Percentiles rank a stretch among this genome's conserved stretches.
Evolutionary conservation across 176 grass and related monocot species (phyloP).

Genomic region (Triticum dicoccoides): DNA sequence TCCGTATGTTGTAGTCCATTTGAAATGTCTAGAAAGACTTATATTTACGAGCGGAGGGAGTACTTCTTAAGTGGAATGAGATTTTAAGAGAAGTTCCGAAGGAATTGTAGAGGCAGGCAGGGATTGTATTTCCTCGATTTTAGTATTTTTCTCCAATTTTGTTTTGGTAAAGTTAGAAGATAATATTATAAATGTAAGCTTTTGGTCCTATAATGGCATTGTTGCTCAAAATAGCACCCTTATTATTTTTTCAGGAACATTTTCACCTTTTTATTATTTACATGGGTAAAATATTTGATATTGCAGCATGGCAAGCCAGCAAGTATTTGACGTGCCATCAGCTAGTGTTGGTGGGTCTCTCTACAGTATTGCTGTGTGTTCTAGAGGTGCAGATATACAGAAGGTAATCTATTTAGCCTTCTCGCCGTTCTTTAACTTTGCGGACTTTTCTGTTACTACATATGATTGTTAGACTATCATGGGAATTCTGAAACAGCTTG

Average conservation of each 20-base stretch:
- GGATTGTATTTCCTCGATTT: background rate
- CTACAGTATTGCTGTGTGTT: conserved; percentile 76
- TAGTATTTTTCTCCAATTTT: background rate
- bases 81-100: conserved; percentile 1
- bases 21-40: no score
- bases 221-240: background rate
- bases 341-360: conserved; percentile 72
- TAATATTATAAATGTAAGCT: background rate
- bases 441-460: background rate
- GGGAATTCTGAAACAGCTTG: background rate
- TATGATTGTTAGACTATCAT: background rate
- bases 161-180: background rate
- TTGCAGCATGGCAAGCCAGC: conserved; percentile 81
- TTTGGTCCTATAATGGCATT: background rate
- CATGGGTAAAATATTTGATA: conserved; percentile 28
- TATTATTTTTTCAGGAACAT: background rate
- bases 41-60: no score
- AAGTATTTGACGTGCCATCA: conserved; percentile 81
- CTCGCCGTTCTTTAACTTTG: conserved; percentile 6
- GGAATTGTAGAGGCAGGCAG: background rate
- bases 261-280: conserved; percentile 26
- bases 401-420: conserved; percentile 54
- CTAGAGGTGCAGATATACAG: conserved; percentile 72
- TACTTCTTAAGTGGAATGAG: background rate
- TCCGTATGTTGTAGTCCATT: no score